phyloP scores from a whole-genome alignment of 2,329 filamentous ascomycete genomes.

The Xylariaceae sp. region DNA sequence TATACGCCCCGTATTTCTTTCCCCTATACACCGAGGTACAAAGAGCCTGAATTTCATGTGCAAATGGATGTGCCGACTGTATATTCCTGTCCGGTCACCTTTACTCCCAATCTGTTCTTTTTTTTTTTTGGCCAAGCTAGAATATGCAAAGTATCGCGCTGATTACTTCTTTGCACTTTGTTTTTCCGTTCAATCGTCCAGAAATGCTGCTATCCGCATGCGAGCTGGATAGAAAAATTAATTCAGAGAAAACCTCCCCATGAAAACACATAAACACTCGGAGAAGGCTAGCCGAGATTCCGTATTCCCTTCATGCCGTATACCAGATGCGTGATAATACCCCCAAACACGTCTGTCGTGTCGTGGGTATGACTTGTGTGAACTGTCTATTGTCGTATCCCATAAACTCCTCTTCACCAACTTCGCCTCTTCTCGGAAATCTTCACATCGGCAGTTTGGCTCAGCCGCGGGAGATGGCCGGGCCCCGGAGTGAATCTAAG shows the following conservation, averaged over 20 bases:
- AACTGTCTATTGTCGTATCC: not conserved
- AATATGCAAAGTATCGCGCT: no score
- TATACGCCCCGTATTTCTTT: no score
- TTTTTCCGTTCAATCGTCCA: no score
- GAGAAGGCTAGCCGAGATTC: not conserved
- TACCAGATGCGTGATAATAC: not conserved
- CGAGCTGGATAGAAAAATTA: not conserved
- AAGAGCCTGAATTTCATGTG: no score
- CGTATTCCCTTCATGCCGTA: not conserved
- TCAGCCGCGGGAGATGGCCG: not conserved
- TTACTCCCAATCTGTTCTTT: no score
- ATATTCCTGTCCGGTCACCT: no score
- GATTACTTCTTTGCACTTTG: no score
- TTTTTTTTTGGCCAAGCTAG: no score
- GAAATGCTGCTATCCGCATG: no score
- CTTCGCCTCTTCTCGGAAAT: not conserved
- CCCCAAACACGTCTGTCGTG: not conserved
- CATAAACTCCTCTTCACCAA: not conserved
- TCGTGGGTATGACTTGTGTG: not conserved
- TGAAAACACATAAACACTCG: not conserved
- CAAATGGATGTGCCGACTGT: no score
- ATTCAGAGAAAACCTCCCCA: not conserved
- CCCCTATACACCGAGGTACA: no score
- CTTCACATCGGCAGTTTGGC: not conserved
- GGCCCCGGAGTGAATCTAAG: constrained; percentile 6